A percentile compares a stretch with the other conserved stretches of the same genome.
Evolutionary conservation across 768 basidiomycete species (phyloP).

Genomic region (Hygrocybe coccinea): DNA sequence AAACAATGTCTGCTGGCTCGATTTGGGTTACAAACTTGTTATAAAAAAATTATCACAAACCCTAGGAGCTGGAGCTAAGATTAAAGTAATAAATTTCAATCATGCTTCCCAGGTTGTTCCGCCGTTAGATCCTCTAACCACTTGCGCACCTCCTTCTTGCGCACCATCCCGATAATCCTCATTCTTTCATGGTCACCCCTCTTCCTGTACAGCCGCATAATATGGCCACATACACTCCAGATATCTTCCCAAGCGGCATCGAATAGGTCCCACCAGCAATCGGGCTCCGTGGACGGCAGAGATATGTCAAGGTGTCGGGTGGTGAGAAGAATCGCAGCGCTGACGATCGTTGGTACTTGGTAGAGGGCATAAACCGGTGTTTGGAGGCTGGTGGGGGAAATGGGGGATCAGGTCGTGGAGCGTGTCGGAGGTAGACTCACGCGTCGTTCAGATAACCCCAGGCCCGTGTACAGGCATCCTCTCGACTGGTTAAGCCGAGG

Average conservation of each 20-base stretch:
- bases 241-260: slow-evolving; percentile 89
- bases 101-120: background rate
- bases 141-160: slow-evolving; percentile 72
- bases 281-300: slow-evolving; percentile 63
- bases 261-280: slow-evolving; percentile 92
- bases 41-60: background rate
- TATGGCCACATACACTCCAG: slow-evolving; percentile 75
- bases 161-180: slow-evolving; percentile 54
- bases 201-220: slow-evolving; percentile 74
- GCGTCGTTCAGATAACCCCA: slow-evolving; percentile 98
- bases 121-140: slow-evolving; percentile 65
- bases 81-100: background rate
- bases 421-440: slow-evolving; percentile 44
- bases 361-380: slow-evolving; percentile 90
- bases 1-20: no score
- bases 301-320: slow-evolving; percentile 66
- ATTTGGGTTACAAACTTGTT: no score
- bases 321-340: slow-evolving; percentile 81
- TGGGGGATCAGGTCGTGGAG: background rate
- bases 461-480: slow-evolving; percentile 66
- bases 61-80: no score
- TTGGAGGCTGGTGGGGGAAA: slow-evolving; percentile 61
- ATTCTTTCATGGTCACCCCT: slow-evolving; percentile 43
- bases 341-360: slow-evolving; percentile 84
- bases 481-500: slow-evolving; percentile 72